Percentiles rank a stretch among this genome's conserved stretches.
phyloP scores from a whole-genome alignment of 2,329 filamentous ascomycete genomes.

The Thielaviopsis punctulata region DNA sequence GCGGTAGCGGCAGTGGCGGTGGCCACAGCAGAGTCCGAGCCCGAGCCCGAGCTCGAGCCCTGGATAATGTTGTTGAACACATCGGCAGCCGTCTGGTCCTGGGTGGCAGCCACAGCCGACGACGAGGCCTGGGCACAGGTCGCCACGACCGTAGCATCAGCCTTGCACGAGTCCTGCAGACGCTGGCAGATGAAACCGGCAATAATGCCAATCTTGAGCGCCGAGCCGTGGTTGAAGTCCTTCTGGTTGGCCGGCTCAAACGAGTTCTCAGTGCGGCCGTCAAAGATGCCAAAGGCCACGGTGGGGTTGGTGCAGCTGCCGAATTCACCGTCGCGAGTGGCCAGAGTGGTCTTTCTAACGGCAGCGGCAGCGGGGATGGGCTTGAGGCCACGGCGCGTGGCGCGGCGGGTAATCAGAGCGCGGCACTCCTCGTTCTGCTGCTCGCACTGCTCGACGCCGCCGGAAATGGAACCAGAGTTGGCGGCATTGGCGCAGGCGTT shows the following conservation, averaged over 20 bases:
- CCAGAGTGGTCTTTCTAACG: background rate
- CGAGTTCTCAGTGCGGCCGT: slow-evolving; percentile 28
- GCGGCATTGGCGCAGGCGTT: slow-evolving; percentile 32
- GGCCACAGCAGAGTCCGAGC: background rate
- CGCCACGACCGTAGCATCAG: slow-evolving; percentile 13
- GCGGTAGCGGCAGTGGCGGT: background rate
- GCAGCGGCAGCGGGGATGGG: background rate
- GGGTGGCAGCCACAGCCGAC: slow-evolving; percentile 13
- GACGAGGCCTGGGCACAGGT: slow-evolving; percentile 13
- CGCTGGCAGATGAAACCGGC: slow-evolving; percentile 30
- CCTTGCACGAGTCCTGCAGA: slow-evolving; percentile 19
- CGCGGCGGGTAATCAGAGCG: slow-evolving; percentile 12
- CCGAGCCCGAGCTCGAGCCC: background rate
- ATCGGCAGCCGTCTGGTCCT: slow-evolving; percentile 16
- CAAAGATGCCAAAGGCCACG: slow-evolving; percentile 30
- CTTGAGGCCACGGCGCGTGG: slow-evolving; percentile 8
- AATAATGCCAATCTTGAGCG: slow-evolving; percentile 23
- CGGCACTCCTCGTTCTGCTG: slow-evolving; percentile 25
- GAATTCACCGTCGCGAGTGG: slow-evolving; percentile 16
- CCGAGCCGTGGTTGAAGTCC: slow-evolving; percentile 36
- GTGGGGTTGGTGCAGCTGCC: slow-evolving; percentile 30
- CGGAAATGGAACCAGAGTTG: slow-evolving; percentile 24
- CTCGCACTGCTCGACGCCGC: slow-evolving; percentile 22
- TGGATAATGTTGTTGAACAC: slow-evolving; percentile 15
- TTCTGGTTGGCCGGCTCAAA: slow-evolving; percentile 23